Evolutionary conservation across 192 early-diverging fungal genomes (phyloP).

Genomic region (Dissophora ornata): DNA sequence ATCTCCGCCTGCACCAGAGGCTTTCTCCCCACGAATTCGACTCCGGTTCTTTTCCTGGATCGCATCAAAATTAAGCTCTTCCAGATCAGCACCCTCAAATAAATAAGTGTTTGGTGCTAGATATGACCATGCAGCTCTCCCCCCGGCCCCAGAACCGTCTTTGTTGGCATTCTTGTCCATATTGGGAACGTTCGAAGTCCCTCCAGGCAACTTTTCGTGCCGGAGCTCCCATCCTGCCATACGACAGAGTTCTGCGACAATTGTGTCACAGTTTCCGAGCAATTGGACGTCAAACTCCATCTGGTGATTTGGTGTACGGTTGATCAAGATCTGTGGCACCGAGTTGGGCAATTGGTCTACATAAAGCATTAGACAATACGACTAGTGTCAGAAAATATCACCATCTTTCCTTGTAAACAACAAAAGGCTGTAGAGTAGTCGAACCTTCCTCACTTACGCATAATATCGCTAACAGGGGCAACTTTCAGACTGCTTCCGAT

Average conservation of each 20-base stretch:
- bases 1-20: not conserved
- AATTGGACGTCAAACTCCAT: conserved; percentile 92
- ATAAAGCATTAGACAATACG: not conserved
- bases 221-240: conserved; percentile 81
- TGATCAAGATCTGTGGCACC: conserved; percentile 96
- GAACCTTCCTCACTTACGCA: no score
- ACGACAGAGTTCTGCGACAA: conserved; percentile 81
- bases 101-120: conserved; percentile 53
- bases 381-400: no score
- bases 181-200: conserved; percentile 39
- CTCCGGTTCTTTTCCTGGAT: conserved; percentile 16
- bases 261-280: conserved; percentile 87
- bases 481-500: conserved; percentile 98
- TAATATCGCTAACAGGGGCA: conserved; percentile 92
- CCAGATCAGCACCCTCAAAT: conserved; percentile 63
- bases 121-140: conserved; percentile 31
- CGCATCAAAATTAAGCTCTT: conserved; percentile 19
- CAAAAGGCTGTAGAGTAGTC: no score
- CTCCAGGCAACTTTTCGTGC: conserved; percentile 73
- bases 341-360: conserved; percentile 78
- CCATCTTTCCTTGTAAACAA: no score
- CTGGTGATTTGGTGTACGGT: conserved; percentile 86
- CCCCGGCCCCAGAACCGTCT: conserved; percentile 33
- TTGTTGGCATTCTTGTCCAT: conserved; percentile 32
- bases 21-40: not conserved